Evolutionary conservation across 768 basidiomycete species (phyloP).

Genomic region (Boletus rubroflammeus): DNA sequence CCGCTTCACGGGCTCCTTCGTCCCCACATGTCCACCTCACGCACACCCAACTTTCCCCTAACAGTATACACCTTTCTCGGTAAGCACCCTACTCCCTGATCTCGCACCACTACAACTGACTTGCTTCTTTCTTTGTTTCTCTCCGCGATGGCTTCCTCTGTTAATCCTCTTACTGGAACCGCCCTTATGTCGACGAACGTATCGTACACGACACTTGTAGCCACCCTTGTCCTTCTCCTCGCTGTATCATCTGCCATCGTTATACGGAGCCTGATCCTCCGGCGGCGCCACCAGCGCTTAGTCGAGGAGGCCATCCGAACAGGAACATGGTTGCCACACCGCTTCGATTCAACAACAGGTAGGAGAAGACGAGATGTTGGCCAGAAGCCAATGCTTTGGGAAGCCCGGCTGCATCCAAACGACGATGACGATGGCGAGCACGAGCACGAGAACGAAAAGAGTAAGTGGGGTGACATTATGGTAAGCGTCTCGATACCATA

Average conservation of each 20-base stretch:
- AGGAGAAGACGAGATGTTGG: slow-evolving; percentile 28
- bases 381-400: slow-evolving; percentile 32
- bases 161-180: slow-evolving; percentile 1
- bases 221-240: slow-evolving; percentile 65
- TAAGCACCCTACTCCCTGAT: slow-evolving; percentile 9
- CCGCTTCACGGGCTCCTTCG: not conserved
- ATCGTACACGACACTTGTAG: slow-evolving; percentile 46
- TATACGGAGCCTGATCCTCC: slow-evolving; percentile 59
- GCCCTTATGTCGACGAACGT: slow-evolving; percentile 1
- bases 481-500: slow-evolving; percentile 11
- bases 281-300: slow-evolving; percentile 54
- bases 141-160: slow-evolving; percentile 17
- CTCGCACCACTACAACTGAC: not conserved
- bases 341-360: slow-evolving; percentile 9
- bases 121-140: not conserved
- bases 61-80: slow-evolving; percentile 34
- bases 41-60: not conserved
- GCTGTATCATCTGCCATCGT: slow-evolving; percentile 67
- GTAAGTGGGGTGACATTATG: slow-evolving; percentile 29
- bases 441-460: slow-evolving; percentile 19
- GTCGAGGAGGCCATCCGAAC: slow-evolving; percentile 63
- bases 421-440: slow-evolving; percentile 7
- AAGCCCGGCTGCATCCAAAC: slow-evolving; percentile 19
- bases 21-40: slow-evolving; percentile 1
- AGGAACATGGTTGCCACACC: slow-evolving; percentile 53